phyloP scores from a whole-genome alignment of 805 yeast genomes.

The Zygoascus tannicola region DNA sequence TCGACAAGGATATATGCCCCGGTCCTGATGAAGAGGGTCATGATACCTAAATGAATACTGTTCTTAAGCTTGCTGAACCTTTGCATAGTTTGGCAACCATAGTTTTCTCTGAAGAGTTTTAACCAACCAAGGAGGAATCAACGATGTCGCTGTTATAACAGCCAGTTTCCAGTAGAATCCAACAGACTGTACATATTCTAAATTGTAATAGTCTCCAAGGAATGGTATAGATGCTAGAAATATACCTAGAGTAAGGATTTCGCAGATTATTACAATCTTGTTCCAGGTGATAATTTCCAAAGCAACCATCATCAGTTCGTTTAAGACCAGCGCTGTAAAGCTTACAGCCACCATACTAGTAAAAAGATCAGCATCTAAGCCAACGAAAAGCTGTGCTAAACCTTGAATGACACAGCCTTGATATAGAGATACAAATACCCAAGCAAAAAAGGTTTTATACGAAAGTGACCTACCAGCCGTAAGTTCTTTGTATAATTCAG shows the following conservation, averaged over 20 bases:
- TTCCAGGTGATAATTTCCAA: constrained; percentile 91
- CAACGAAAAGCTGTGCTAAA: constrained; percentile 65
- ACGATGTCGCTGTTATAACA: constrained; percentile 56
- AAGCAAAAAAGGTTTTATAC: constrained; percentile 76
- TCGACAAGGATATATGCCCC: constrained; percentile 41
- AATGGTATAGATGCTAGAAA: constrained; percentile 76
- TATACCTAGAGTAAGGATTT: constrained; percentile 55
- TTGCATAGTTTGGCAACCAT: constrained; percentile 93
- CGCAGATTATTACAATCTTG: constrained; percentile 61
- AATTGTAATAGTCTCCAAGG: constrained; percentile 76
- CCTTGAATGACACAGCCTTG: constrained; percentile 86
- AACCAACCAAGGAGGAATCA: constrained; percentile 84
- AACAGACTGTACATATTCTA: constrained; percentile 48
- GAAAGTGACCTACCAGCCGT: constrained; percentile 82
- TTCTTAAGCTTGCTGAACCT: constrained; percentile 68
- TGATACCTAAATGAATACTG: constrained; percentile 2
- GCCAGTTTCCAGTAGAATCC: constrained; percentile 61
- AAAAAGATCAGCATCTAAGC: constrained; percentile 47
- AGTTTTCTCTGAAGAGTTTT: constrained; percentile 65
- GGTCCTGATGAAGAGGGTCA: constrained; percentile 41
- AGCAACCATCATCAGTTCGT: constrained; percentile 90
- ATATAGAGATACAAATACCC: constrained; percentile 83
- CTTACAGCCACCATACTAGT: constrained; percentile 75
- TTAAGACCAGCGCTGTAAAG: constrained; percentile 67
- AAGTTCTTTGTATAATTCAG: constrained; percentile 88